Percentiles rank a stretch among this genome's conserved stretches.
phyloP scores from a whole-genome alignment of 306 rosid genomes.

The Senna siamea region DNA sequence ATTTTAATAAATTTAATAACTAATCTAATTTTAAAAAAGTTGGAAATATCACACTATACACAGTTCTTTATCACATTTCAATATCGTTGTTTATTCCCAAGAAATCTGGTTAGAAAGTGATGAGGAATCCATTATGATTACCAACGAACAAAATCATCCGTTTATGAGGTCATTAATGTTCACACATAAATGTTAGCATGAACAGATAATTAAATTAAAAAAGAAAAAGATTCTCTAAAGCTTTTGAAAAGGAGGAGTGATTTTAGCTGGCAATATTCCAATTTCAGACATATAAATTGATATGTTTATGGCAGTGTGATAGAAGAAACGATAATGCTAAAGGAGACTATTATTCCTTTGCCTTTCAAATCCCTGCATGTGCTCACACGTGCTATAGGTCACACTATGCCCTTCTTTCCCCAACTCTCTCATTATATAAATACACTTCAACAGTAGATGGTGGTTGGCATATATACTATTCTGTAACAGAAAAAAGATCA shows the following conservation, averaged over 20 bases:
- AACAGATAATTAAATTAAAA: not conserved
- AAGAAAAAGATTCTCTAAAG: not conserved
- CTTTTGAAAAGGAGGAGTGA: not conserved
- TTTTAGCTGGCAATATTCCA: conserved; percentile 28
- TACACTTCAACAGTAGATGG: not conserved
- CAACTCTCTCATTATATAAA: not conserved
- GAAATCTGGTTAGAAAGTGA: not conserved
- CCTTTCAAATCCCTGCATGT: conserved; percentile 35
- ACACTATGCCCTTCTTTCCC: conserved; percentile 17
- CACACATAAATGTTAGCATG: not conserved
- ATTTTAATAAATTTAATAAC: too few relatives aligned
- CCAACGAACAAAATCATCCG: not conserved
- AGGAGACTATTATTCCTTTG: not conserved
- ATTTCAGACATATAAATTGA: conserved; percentile 18
- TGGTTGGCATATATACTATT: too few relatives aligned
- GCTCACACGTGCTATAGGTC: conserved; percentile 37
- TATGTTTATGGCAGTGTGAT: not conserved
- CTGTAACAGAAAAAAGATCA: too few relatives aligned
- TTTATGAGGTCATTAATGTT: not conserved
- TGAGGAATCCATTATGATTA: conserved; percentile 1
- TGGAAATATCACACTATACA: too few relatives aligned
- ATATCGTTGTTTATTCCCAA: too few relatives aligned
- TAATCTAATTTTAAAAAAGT: too few relatives aligned
- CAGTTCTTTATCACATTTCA: too few relatives aligned
- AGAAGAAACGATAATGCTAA: conserved; percentile 10